A percentile compares a stretch with the other conserved stretches of the same genome.
Evolutionary conservation across 768 basidiomycete species (phyloP).

Genomic region (Hortiboletus campestris): DNA sequence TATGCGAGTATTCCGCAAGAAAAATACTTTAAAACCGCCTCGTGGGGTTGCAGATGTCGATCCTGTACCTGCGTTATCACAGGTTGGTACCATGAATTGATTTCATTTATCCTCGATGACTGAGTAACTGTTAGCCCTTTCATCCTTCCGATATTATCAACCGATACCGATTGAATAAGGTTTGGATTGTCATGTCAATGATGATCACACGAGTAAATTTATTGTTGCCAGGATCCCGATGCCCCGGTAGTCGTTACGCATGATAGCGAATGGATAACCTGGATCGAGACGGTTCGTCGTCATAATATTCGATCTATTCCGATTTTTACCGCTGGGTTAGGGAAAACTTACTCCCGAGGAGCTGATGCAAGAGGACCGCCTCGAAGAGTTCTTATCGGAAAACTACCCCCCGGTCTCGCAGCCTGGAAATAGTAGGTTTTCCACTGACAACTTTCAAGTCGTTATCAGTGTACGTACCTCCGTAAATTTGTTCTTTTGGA

Average conservation of each 20-base stretch:
- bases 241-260: conserved; percentile 9
- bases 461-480: conserved; percentile 1
- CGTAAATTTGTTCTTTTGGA: not conserved
- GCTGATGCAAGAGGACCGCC: not conserved
- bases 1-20: not conserved
- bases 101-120: not conserved
- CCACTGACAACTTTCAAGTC: not conserved
- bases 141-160: conserved; percentile 11
- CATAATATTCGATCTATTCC: not conserved
- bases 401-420: not conserved
- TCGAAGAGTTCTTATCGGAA: not conserved
- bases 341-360: not conserved
- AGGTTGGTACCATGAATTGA: not conserved
- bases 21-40: not conserved
- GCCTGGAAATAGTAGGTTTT: not conserved
- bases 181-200: not conserved
- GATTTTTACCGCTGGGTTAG: not conserved
- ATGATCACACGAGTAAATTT: not conserved
- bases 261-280: conserved; percentile 3
- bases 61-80: not conserved
- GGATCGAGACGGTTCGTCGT: conserved; percentile 1
- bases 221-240: not conserved
- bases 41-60: not conserved
- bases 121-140: not conserved
- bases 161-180: conserved; percentile 2